Percentiles rank a stretch among this genome's conserved stretches.
phyloP scores from a whole-genome alignment of 257 asterid genomes.

The Forsythia suspensa region DNA sequence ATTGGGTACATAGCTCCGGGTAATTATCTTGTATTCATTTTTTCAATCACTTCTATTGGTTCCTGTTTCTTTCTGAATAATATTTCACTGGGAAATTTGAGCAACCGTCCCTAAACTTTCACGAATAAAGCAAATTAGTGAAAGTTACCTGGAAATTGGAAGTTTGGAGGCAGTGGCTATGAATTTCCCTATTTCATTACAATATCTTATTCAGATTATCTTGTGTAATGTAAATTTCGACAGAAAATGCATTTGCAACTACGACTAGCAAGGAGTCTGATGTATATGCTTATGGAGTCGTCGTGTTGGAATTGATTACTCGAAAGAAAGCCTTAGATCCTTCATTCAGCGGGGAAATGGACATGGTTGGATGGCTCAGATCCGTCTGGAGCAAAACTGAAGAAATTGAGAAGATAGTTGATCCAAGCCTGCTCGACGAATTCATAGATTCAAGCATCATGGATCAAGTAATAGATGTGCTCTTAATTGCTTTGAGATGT shows the following conservation, averaged over 20 bases:
- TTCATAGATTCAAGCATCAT: slow-evolving; percentile 49
- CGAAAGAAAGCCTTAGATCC: slow-evolving; percentile 60
- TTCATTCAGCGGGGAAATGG: slow-evolving; percentile 42
- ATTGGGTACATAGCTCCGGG: slow-evolving; percentile 90
- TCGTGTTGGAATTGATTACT: slow-evolving; percentile 66
- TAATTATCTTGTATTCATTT: slow-evolving; percentile 23
- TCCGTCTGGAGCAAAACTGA: slow-evolving; percentile 40
- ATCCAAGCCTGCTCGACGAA: slow-evolving; percentile 53
- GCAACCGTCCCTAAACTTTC: neutral
- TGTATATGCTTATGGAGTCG: slow-evolving; percentile 77
- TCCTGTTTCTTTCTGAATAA: neutral
- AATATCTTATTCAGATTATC: neutral
- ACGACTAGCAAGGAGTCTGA: slow-evolving; percentile 63
- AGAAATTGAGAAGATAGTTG: slow-evolving; percentile 48
- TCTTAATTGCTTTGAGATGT: slow-evolving; percentile 65
- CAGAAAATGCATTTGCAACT: slow-evolving; percentile 71
- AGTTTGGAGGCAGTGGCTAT: too few relatives aligned
- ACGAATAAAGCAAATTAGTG: too few relatives aligned
- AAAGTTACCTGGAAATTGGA: too few relatives aligned
- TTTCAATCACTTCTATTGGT: neutral
- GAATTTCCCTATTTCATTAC: too few relatives aligned
- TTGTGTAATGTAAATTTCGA: slow-evolving; percentile 12
- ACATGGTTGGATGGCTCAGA: slow-evolving; percentile 55
- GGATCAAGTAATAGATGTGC: slow-evolving; percentile 50
- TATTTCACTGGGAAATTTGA: neutral